Base-by-base conservation (phyloP, 768 basidiomycete genomes). In the Boletus pseudopeckii region DNA sequence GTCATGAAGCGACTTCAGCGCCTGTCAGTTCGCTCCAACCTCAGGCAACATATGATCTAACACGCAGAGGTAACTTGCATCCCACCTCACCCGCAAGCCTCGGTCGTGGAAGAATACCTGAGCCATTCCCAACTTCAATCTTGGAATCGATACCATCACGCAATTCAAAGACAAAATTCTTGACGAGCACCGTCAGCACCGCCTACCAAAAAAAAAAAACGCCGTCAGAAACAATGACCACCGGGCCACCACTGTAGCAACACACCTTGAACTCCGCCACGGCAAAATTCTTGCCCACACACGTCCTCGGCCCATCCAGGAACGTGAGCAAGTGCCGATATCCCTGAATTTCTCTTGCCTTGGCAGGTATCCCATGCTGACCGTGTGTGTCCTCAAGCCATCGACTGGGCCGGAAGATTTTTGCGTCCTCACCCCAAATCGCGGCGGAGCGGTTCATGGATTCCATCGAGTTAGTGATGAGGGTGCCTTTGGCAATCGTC, bases 381-480 rank as follows among this genome's bases (percentile, higher is more conserved):
- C 57, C 30, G 8, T 22, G 24, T 13, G 17, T 22, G 1, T 67
- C 66, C 13, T 65, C 64, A 9, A 88, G 70, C 87, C 87, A 90
- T 14, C 86, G 72, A 49, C 82, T 81, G 0, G 86, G 86, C 30
- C 76, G 72, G 63, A 84, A 90, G 24, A 77, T 74, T 22, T 76
- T 74, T 1, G 83, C 78, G 48, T 83, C 79, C 0, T 74, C 62
- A 0, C 87, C 87, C 88, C 87, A 88, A 22, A 85, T 64, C 0
- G 64, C 69, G 43, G 74, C 71, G 5, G 79, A 78, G 7, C 72
- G 68, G 61, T 88, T 86, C 51, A 82, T 73, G 17, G 67, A 70
- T 15, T 67, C 55, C 34, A 84, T 75, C 1, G 80, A 74, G 3
- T 77, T 62, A 8, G 70, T 43, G 14, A 86, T 56, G 1, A 64